Percentiles rank a stretch among this genome's conserved stretches.
Conservation (phyloP, 108 stramenopile species). For the Skeletonema potamos region DNA sequence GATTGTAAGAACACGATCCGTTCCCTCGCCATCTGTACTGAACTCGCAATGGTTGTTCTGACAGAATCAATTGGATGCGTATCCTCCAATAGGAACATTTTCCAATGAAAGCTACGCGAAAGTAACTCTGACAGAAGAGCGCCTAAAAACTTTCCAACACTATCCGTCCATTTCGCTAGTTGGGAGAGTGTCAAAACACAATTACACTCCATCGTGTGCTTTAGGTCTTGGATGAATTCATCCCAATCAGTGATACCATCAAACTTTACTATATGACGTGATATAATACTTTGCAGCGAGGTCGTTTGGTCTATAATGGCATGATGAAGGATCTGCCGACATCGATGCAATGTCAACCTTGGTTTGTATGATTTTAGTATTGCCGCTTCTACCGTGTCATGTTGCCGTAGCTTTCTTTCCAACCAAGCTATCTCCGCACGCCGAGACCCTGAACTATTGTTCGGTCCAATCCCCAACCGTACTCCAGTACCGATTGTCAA, state of each 20-base stretch:
- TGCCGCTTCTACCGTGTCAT: neutral
- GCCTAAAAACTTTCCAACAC: constrained; percentile 11
- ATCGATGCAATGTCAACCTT: constrained; percentile 28
- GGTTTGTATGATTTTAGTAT: neutral
- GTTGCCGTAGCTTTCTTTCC: neutral
- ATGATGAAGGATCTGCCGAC: constrained; percentile 22
- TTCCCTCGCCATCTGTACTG: constrained; percentile 21
- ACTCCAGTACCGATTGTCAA: constrained; percentile 13
- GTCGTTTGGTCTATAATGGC: constrained; percentile 31
- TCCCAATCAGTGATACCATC: constrained; percentile 17
- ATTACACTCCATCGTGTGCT: constrained; percentile 1
- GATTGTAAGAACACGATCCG: constrained; percentile 18
- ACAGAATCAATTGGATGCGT: neutral
- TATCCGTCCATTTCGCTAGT: constrained; percentile 30
- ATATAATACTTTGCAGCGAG: constrained; percentile 6
- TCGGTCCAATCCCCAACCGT: constrained; percentile 24
- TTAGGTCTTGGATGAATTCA: constrained; percentile 28
- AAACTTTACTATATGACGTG: neutral
- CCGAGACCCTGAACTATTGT: constrained; percentile 2
- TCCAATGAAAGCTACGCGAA: neutral
- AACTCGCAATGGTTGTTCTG: neutral
- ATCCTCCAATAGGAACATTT: neutral
- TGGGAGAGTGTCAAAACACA: constrained; percentile 36
- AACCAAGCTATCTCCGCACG: constrained; percentile 35
- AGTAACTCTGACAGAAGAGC: neutral